A percentile compares a stretch with the other conserved stretches of the same genome.
Conservation (phyloP, 768 basidiomycete genomes). For the Agaricus sinodeliciosus region DNA sequence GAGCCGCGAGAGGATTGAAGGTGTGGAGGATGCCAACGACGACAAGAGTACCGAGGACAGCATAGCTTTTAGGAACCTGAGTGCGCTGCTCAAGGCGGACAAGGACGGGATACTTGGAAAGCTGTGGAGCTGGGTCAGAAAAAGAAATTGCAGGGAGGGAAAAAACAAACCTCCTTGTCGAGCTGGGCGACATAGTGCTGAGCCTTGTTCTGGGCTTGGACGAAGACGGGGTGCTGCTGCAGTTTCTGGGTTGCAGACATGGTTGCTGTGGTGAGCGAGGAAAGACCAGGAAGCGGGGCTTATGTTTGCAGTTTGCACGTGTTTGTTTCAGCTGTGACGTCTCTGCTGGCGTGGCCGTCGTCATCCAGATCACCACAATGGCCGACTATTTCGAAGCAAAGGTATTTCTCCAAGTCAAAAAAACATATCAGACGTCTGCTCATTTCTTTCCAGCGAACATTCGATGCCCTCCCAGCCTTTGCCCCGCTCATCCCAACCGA, state of each 20-base stretch:
- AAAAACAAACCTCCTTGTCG: constrained; percentile 83
- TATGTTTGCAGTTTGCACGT: constrained; percentile 56
- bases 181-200: constrained; percentile 80
- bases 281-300: constrained; percentile 20
- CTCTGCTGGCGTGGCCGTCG: constrained; percentile 13
- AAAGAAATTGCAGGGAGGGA: neutral
- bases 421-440: constrained; percentile 5
- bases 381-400: constrained; percentile 47
- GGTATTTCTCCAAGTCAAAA: constrained; percentile 24
- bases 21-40: constrained; percentile 71
- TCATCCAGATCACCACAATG: constrained; percentile 30
- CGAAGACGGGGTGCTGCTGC: constrained; percentile 81
- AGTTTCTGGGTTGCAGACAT: constrained; percentile 82
- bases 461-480: constrained; percentile 52
- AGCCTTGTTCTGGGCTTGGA: constrained; percentile 81
- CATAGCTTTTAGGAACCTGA: constrained; percentile 88
- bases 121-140: constrained; percentile 30
- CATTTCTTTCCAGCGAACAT: constrained; percentile 34
- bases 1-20: constrained; percentile 86
- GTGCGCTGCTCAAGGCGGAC: constrained; percentile 84
- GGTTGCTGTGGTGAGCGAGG: constrained; percentile 22
- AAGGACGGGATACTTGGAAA: constrained; percentile 82
- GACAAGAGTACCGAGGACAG: constrained; percentile 64
- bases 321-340: constrained; percentile 51
- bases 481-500: constrained; percentile 59